These are phyloP conservation scores for Mycogone perniciosa DNA, from an alignment of 2,329 filamentous ascomycete species.

Conservation along the genomic window DNA sequence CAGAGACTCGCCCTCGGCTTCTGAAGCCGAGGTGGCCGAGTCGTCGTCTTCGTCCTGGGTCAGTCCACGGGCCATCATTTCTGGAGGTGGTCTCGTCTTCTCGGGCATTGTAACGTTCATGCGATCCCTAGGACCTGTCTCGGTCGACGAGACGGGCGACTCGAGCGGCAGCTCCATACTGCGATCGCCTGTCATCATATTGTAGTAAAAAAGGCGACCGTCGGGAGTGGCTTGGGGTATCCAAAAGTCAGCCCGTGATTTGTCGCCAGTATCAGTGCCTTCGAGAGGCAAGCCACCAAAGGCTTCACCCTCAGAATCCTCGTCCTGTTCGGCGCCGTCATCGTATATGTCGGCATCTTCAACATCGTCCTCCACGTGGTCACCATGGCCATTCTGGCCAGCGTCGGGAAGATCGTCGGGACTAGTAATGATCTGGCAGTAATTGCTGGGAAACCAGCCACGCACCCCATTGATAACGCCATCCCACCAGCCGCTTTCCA, in stretches of 20 bases:
- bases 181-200: constrained; percentile 91
- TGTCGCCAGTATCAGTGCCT: constrained; percentile 53
- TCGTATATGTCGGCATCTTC: constrained; percentile 61
- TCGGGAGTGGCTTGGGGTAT: constrained; percentile 95
- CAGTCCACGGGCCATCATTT: constrained; percentile 80
- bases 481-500: constrained; percentile 99
- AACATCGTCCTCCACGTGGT: constrained; percentile 55
- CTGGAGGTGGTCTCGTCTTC: constrained; percentile 80
- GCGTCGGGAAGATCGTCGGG: constrained; percentile 65
- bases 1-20: constrained; percentile 68
- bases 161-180: constrained; percentile 93
- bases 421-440: constrained; percentile 79
- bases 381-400: constrained; percentile 47
- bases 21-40: constrained; percentile 75
- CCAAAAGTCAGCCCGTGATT: constrained; percentile 93
- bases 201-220: constrained; percentile 93
- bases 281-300: constrained; percentile 61
- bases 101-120: constrained; percentile 86
- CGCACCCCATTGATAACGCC: constrained; percentile 94
- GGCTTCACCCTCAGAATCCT: constrained; percentile 57
- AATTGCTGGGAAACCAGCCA: constrained; percentile 99
- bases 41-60: constrained; percentile 85
- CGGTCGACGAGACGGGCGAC: constrained; percentile 71
- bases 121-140: constrained; percentile 80
- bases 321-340: constrained; percentile 60